A percentile compares a stretch with the other conserved stretches of the same genome.
Conservation (phyloP, 805 yeast genomes). For the Kodamaea nitidulidarum region DNA sequence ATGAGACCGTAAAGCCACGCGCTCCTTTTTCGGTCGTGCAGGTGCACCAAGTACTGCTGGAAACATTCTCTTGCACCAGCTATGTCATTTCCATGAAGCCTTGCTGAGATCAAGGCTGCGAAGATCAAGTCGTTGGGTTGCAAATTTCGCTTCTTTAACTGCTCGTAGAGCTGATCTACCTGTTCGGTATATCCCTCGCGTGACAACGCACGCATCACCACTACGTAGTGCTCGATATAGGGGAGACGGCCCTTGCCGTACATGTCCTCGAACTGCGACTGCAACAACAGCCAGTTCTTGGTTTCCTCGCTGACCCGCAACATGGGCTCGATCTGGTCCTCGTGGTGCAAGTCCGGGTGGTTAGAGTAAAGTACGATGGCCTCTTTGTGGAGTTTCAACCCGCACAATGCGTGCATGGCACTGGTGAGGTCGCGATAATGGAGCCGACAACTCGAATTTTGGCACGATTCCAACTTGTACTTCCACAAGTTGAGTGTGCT, state of each 20-base stretch:
- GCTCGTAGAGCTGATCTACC: slow-evolving; percentile 48
- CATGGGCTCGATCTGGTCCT: slow-evolving; percentile 46
- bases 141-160: slow-evolving; percentile 43
- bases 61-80: slow-evolving; percentile 31
- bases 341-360: slow-evolving; percentile 40
- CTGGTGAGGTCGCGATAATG: slow-evolving; percentile 23
- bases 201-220: slow-evolving; percentile 60
- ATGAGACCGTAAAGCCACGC: slow-evolving; percentile 25
- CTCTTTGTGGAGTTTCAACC: slow-evolving; percentile 17
- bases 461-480: slow-evolving; percentile 13
- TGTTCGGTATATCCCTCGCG: slow-evolving; percentile 43
- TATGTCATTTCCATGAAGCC: slow-evolving; percentile 33
- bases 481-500: slow-evolving; percentile 20
- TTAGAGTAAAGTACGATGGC: slow-evolving; percentile 30
- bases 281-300: slow-evolving; percentile 53
- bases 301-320: slow-evolving; percentile 43
- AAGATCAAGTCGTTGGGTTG: slow-evolving; percentile 43
- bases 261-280: slow-evolving; percentile 51
- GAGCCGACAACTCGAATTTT: slow-evolving; percentile 1
- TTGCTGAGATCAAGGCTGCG: slow-evolving; percentile 43
- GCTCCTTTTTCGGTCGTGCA: slow-evolving; percentile 18
- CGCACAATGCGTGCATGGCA: slow-evolving; percentile 28
- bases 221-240: slow-evolving; percentile 50
- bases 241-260: slow-evolving; percentile 55
- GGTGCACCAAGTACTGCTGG: slow-evolving; percentile 19